Evolutionary conservation across 768 basidiomycete genomes (phyloP).

Genomic region (Tulasnella sp.): DNA sequence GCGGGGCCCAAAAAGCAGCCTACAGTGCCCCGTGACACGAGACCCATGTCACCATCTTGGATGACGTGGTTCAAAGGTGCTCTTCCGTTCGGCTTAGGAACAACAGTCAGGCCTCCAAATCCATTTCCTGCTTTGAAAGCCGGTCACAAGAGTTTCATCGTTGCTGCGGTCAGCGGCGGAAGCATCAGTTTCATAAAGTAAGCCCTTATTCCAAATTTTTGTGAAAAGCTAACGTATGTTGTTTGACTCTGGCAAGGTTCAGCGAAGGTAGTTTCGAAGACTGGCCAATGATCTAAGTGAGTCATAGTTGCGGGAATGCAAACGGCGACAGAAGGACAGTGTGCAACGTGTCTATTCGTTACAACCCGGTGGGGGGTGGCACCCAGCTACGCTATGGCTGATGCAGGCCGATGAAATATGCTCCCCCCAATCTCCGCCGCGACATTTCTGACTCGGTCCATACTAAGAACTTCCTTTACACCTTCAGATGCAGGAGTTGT

Average conservation of each 20-base stretch:
- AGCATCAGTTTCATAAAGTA: slow-evolving; percentile 69
- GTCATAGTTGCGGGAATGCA: not conserved
- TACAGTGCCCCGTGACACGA: not conserved
- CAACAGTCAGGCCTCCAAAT: slow-evolving; percentile 31
- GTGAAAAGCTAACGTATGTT: not conserved
- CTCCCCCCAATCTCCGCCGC: no score
- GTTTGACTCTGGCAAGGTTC: slow-evolving; percentile 37
- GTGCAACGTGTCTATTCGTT: no score
- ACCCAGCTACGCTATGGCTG: no score
- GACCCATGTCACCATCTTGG: no score
- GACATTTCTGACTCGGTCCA: no score
- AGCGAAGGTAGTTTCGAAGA: slow-evolving; percentile 77
- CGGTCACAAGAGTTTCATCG: slow-evolving; percentile 71
- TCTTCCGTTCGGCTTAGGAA: no score
- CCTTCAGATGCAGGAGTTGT: no score
- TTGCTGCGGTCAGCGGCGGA: slow-evolving; percentile 83
- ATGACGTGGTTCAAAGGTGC: no score
- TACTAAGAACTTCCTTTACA: no score
- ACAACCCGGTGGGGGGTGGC: no score
- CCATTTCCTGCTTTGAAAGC: slow-evolving; percentile 74
- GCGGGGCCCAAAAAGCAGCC: slow-evolving; percentile 14
- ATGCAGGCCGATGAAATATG: no score
- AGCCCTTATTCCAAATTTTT: not conserved
- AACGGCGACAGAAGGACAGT: no score
- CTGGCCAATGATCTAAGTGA: slow-evolving; percentile 53